Percentiles rank a stretch among this genome's conserved stretches.
Conservation (phyloP, 306 rosid species). For the Rosa lucieae region DNA sequence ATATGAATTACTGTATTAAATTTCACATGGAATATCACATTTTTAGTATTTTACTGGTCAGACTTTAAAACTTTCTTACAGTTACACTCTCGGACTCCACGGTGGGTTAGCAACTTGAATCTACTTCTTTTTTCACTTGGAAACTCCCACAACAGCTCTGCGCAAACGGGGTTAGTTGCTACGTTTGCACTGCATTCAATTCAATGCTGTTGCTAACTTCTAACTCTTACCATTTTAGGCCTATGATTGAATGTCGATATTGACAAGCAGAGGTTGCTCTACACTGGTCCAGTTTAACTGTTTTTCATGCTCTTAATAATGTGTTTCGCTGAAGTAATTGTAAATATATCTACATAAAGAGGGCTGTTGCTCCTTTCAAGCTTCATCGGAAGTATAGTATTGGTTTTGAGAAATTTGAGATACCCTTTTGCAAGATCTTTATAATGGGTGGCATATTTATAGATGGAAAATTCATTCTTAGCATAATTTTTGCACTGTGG, state of each 20-base stretch:
- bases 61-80: not conserved
- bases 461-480: slow-evolving; percentile 18
- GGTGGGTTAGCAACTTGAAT: not conserved
- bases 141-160: not conserved
- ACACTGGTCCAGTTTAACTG: not conserved
- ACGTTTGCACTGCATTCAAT: slow-evolving; percentile 35
- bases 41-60: not conserved
- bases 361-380: not conserved
- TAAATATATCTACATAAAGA: not conserved
- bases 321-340: not conserved
- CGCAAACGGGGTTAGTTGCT: slow-evolving; percentile 14
- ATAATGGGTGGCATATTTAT: slow-evolving; percentile 32
- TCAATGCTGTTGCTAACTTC: slow-evolving; percentile 17
- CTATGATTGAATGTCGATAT: not conserved
- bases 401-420: not conserved
- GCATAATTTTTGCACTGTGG: slow-evolving; percentile 22
- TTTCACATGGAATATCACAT: not conserved
- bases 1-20: not conserved
- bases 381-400: not conserved
- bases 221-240: not conserved
- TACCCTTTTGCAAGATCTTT: not conserved
- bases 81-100: not conserved
- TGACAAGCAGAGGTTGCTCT: not conserved
- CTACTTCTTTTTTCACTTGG: not conserved
- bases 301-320: not conserved